Base-by-base conservation (phyloP, 768 basidiomycete species). In the Termitomyces sp. region DNA sequence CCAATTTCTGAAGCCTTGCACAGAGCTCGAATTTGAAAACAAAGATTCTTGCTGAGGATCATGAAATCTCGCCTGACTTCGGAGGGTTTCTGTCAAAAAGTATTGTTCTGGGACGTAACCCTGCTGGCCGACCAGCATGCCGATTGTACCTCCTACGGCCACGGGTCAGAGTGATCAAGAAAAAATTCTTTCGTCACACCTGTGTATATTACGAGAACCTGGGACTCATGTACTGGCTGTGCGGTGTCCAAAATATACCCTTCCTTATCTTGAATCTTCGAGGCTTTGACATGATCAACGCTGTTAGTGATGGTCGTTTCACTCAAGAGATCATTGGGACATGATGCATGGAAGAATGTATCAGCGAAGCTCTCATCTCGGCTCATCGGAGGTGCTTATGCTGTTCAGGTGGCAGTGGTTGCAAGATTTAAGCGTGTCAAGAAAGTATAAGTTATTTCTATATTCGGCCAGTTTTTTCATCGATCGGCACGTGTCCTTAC, bases 171-270 rank as follows among this genome's bases (percentile, higher is more conserved):
- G 40, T 17, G 10, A 45, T n/a, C n/a, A 40, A 5, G 1, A 2
- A 25, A 47, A 38, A 4, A 20, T 11, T 25, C 20, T 7, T 47
- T 8, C 53, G 46, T 45, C 69, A 49, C 59, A 69, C 83, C 93
- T 40, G 94, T 94, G 77, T 94, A 94, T 34, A 95, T 88, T 61
- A 95, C 80, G 56, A 94, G 86, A n/a, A 95, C 91, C 57, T 84
- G 81, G 11, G 91, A 86, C 68, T 94, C 92, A 63, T 90, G 85
- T 20, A 82, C 70, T 38, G 76, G 65, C 54, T 80, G 77, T 49
- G 77, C 73, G 15, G 75, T 64, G 63, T 86, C 84, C 87, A 89
- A 85, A 42, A 61, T 37, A n/a, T 31, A 63, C n/a, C 42, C 17
- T 17, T 34, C 42, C 12, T 56, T 31, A 29, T 43, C 40, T 43